A percentile compares a stretch with the other conserved stretches of the same genome.
Conservation (phyloP, 495 filamentous ascomycete genomes). For the Echria macrotheca region DNA sequence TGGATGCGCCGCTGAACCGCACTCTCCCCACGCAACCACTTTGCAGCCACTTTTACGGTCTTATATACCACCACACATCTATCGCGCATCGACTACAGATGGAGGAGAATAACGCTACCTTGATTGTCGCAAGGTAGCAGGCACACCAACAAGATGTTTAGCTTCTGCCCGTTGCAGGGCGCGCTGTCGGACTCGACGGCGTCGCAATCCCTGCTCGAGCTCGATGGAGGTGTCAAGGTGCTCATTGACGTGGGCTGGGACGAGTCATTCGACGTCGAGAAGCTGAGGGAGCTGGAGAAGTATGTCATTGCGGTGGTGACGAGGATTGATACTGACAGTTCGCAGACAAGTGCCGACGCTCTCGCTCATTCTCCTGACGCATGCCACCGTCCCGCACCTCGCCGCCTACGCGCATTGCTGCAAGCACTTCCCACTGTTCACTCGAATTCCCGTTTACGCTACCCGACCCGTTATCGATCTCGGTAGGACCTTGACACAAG, state of each 20-base stretch:
- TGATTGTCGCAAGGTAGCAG: conserved; percentile 13
- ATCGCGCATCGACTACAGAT: neutral
- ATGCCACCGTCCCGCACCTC: conserved; percentile 84
- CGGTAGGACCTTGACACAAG: conserved; percentile 83
- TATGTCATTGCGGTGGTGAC: conserved; percentile 27
- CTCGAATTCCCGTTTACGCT: conserved; percentile 91
- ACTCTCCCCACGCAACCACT: too few relatives aligned
- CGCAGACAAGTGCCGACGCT: conserved; percentile 79
- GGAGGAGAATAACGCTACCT: neutral
- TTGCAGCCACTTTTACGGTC: neutral
- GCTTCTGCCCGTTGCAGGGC: conserved; percentile 85
- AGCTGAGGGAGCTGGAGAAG: conserved; percentile 85
- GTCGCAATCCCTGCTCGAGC: conserved; percentile 89
- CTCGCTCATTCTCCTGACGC: conserved; percentile 90
- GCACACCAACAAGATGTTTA: conserved; percentile 64
- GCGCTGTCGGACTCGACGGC: conserved; percentile 81
- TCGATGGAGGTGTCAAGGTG: conserved; percentile 94
- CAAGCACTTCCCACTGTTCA: conserved; percentile 89
- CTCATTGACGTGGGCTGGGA: conserved; percentile 96
- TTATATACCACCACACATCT: neutral
- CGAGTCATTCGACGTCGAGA: conserved; percentile 72
- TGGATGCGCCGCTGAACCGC: too few relatives aligned
- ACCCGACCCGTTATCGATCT: conserved; percentile 90
- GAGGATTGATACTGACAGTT: conserved; percentile 6
- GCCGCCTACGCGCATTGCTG: conserved; percentile 96